Evolutionary conservation across 2,329 filamentous ascomycete species (phyloP).

Genomic region (Trichoderma aggressivum): DNA sequence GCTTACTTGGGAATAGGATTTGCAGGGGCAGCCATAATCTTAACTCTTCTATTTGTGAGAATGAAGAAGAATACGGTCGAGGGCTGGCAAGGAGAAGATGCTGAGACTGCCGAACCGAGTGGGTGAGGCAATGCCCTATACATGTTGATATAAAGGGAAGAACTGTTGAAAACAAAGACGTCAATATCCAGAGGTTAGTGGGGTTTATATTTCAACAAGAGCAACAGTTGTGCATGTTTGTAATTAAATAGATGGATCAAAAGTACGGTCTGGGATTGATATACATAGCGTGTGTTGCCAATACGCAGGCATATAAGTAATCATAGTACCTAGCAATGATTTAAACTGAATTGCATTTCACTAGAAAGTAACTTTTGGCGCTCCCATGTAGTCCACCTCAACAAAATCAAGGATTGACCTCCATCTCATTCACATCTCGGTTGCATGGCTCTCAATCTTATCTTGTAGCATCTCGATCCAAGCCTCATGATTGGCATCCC

Average conservation of each 20-base stretch:
- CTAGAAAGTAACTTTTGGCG: neutral
- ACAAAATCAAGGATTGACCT: neutral
- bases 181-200: no score
- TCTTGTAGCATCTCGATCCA: conserved; percentile 30
- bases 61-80: conserved; percentile 1
- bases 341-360: neutral
- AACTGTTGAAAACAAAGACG: neutral
- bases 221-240: no score
- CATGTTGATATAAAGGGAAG: neutral
- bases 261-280: neutral
- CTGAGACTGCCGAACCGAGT: neutral
- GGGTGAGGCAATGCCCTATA: neutral
- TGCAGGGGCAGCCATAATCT: neutral
- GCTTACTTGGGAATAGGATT: neutral
- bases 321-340: no score
- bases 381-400: neutral
- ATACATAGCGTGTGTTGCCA: no score
- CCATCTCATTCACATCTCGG: neutral
- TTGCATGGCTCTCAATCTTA: neutral
- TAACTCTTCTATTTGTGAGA: neutral
- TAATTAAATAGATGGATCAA: neutral
- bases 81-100: neutral
- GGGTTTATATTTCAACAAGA: no score
- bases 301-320: no score
- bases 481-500: conserved; percentile 66